Evolutionary conservation across 177 flowering plant species (phyloP), one percentile per base, ranked within the genome.

Genomic region (Vitis hybrid): DNA sequence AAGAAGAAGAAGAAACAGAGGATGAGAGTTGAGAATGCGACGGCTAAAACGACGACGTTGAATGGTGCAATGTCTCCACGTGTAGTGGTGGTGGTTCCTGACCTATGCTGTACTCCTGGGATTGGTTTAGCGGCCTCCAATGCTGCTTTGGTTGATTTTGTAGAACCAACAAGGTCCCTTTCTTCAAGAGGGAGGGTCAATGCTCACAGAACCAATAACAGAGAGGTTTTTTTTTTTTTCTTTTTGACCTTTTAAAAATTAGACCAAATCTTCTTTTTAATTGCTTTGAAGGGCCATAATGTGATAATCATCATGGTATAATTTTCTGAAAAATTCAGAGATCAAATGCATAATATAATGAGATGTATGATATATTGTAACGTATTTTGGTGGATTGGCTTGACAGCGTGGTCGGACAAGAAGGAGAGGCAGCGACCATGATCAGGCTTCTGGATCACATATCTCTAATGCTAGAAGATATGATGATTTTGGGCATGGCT

Each of bases 51-150:
- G 9, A 12, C 22, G 60, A 58, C 22, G 19, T 48, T 22, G n/a
- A 16, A 48, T 55, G 50, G 9, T 21, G 45, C 26, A 10, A 50
- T 18, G 19, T 68, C 64, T 59, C 48, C 66, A n/a, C 59, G 33
- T 62, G 66, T 70, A 61, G 67, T 50, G 12, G 53, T 18, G 15
- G 53, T 64, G 21, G 16, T 49, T 2, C 67, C 67, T 19, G 67
- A 64, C 51, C 33, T 64, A 49, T 70, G 72, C 50, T 70, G 72
- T 62, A 66, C 56, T 62, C 72, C 72, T 62, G 66, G 72, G 3
- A 70, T 70, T 62, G 72, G 29, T 10, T 70, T 70, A 53, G 72
- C 60, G 45, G 45, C 45, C 53, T 39, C 72, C 39, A 66, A 53
- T 70, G 65, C 31, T 62, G 66, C 72, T 8, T 56, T 62, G 19